A percentile compares a stretch with the other conserved stretches of the same genome.
These are phyloP conservation scores for Microdochium trichocladiopsis DNA, from an alignment of 2,329 filamentous ascomycete genomes.

Conservation along the genomic window DNA sequence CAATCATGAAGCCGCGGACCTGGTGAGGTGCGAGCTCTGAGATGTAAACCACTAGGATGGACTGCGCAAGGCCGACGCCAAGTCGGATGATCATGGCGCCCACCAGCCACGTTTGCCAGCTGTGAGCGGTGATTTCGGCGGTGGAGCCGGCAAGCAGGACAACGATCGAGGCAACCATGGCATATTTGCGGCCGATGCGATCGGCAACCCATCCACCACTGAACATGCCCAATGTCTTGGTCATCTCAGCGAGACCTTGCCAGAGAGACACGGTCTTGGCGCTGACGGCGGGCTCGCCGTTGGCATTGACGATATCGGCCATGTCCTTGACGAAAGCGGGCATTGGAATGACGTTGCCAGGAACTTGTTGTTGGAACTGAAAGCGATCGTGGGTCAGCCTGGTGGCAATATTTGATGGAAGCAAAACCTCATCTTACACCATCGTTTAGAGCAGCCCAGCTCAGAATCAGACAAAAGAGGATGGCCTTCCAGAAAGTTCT, in stretches of 20 bases:
- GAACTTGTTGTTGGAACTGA: neutral
- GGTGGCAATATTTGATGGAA: neutral
- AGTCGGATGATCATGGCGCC: neutral
- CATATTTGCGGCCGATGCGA: neutral
- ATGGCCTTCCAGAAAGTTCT: neutral
- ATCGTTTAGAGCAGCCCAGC: neutral
- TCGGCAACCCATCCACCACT: neutral
- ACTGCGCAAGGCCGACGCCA: neutral
- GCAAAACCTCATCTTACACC: neutral
- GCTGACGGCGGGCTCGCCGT: neutral
- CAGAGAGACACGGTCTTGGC: neutral
- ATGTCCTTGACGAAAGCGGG: neutral
- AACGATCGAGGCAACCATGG: neutral
- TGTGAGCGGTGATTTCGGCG: neutral
- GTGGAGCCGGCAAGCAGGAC: neutral
- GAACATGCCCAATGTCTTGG: neutral
- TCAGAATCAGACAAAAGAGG: neutral
- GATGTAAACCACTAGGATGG: neutral
- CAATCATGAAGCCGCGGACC: neutral
- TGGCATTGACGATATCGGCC: neutral
- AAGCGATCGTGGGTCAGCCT: neutral
- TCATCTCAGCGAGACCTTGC: neutral
- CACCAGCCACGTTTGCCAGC: neutral
- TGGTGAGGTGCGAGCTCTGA: neutral
- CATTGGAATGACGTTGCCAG: neutral